A percentile compares a stretch with the other conserved stretches of the same genome.
phyloP scores from a whole-genome alignment of 768 basidiomycete genomes.

The Tylopilus felleus region DNA sequence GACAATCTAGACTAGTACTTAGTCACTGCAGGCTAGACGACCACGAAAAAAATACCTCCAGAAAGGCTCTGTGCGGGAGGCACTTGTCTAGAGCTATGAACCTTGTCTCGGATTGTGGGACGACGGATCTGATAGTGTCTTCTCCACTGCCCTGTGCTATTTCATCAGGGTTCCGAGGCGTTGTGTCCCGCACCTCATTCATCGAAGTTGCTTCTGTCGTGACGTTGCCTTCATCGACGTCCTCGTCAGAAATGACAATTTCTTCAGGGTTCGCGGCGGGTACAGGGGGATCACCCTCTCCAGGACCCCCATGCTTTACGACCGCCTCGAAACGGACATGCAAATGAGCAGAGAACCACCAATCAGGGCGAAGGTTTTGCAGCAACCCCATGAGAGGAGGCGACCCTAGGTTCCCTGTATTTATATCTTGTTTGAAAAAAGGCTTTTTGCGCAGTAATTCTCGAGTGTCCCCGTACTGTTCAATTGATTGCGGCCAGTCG shows the following conservation, averaged over 20 bases:
- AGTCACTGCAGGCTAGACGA: not conserved
- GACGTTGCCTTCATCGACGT: slow-evolving; percentile 14
- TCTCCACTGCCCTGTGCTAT: slow-evolving; percentile 48
- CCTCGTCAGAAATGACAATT: slow-evolving; percentile 38
- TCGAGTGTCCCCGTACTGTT: slow-evolving; percentile 68
- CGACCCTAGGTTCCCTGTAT: slow-evolving; percentile 69
- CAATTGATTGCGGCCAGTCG: slow-evolving; percentile 92
- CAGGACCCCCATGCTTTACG: slow-evolving; percentile 41
- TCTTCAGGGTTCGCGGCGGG: slow-evolving; percentile 36
- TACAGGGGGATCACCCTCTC: not conserved
- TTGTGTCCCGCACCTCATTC: slow-evolving; percentile 39
- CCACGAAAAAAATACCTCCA: slow-evolving; percentile 55
- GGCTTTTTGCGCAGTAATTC: slow-evolving; percentile 71
- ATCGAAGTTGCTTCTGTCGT: slow-evolving; percentile 1
- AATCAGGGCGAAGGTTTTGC: slow-evolving; percentile 63
- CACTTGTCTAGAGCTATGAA: slow-evolving; percentile 95
- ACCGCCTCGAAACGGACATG: slow-evolving; percentile 83
- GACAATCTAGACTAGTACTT: slow-evolving; percentile 51
- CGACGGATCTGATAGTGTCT: slow-evolving; percentile 33
- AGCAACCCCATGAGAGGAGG: slow-evolving; percentile 82
- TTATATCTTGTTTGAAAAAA: slow-evolving; percentile 71
- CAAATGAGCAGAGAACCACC: slow-evolving; percentile 94
- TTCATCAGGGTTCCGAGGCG: slow-evolving; percentile 46
- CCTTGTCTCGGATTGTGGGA: slow-evolving; percentile 45
- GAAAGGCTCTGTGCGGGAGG: slow-evolving; percentile 66